Base-by-base conservation (phyloP, 768 basidiomycete species). In the Cystobasidium ongulense region DNA sequence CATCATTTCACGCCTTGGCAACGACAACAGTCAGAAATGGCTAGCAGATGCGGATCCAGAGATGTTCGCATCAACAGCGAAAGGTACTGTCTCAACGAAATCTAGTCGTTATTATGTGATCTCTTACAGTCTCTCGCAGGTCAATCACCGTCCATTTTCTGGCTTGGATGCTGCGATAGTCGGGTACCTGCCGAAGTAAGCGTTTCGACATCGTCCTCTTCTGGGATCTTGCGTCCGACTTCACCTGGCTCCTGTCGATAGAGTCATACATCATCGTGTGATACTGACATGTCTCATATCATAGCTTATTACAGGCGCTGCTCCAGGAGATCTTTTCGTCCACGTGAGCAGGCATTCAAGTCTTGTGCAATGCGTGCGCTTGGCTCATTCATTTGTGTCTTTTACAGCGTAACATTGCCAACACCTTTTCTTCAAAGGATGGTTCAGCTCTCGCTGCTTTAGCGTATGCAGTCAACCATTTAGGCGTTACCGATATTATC, bases 281-380 rank as follows among this genome's bases (percentile, higher is more conserved):
- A 15, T 3, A 61, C 57, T 43, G 25, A 71, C 15, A 5, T 36
- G 18, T 36, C 23, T 41, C 1, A 1, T 8, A 4, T 21, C 18
- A 17, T 39, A 78, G 77, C 61, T 50, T 71, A 8, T 71, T 11
- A 78, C 78, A 18, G 78, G 78, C 11, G 77, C 78, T 23, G 76
- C 76, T 0, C 78, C 78, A 5, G 78, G 78, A 13, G 75, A 76
- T 52, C 77, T 79, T 72, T 79, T 79, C 41, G 78, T 79, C 5
- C 78, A 79, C 73, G 78, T 79, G 15, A 41, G 76, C n/a, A n/a
- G n/a, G n/a, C n/a, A n/a, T n/a, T 59, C 5, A 31, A n/a, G 10
- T 50, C 21, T 8, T 8, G 15, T 7, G 18, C 3, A 10, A 15
- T 3, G 17, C 41, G 23, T 1, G 23, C 15, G 43, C 21, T 10